These are phyloP conservation scores for Gossypium mustelinum DNA, from an alignment of 345 rosid genomes.

Conservation along the genomic window DNA sequence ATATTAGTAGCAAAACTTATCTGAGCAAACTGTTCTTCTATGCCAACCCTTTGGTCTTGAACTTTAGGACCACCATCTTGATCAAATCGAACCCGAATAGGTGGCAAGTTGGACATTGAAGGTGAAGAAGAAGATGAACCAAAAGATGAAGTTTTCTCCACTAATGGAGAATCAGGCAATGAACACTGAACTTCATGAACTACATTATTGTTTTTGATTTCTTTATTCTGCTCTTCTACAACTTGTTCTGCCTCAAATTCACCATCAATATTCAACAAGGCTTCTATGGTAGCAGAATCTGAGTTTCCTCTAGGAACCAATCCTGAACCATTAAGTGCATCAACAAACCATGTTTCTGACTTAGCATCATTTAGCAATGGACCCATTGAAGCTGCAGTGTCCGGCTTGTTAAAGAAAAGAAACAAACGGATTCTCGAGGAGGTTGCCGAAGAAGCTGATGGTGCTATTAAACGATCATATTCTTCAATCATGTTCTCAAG, in stretches of 20 bases:
- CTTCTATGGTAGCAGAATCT: conserved; percentile 52
- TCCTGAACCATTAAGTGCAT: conserved; percentile 65
- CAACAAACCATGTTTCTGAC: conserved; percentile 81
- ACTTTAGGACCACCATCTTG: conserved; percentile 26
- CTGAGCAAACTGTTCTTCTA: conserved; percentile 63
- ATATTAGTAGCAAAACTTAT: conserved; percentile 35
- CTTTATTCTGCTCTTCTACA: conserved; percentile 29
- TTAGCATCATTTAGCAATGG: conserved; percentile 57
- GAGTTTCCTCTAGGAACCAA: conserved; percentile 62
- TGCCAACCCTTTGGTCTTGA: conserved; percentile 25
- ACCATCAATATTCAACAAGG: conserved; percentile 52
- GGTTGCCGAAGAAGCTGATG: conserved; percentile 30
- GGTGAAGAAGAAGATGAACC: conserved; percentile 70
- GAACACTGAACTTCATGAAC: conserved; percentile 43
- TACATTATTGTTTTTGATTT: conserved; percentile 20
- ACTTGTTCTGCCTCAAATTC: conserved; percentile 27
- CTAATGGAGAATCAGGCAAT: conserved; percentile 55
- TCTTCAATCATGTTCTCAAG: conserved; percentile 83
- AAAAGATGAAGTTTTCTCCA: conserved; percentile 44
- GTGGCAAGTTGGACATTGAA: conserved; percentile 61
- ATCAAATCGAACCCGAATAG: conserved; percentile 49
- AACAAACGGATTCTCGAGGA: conserved; percentile 60
- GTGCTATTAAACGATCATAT: conserved; percentile 46
- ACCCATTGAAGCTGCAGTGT: conserved; percentile 73
- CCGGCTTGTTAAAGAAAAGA: conserved; percentile 62